A percentile compares a stretch with the other conserved stretches of the same genome.
Evolutionary conservation across 805 yeast genomes (phyloP).

Genomic region (Torulaspora microellipsoides): DNA sequence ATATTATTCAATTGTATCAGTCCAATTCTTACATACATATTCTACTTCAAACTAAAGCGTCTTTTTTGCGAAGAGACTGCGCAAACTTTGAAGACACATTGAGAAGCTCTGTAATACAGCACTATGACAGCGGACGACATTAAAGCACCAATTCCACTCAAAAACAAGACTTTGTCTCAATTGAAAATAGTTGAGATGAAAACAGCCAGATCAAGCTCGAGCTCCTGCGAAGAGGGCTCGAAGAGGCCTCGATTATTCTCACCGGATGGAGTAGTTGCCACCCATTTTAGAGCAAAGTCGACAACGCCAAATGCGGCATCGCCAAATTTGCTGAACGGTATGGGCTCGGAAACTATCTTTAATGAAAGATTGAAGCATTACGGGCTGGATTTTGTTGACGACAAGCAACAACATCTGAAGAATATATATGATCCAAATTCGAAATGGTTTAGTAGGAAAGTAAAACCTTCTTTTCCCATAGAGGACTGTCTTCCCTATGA

Average conservation of each 20-base stretch:
- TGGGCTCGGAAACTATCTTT: conserved; percentile 23
- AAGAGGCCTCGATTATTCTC: conserved; percentile 16
- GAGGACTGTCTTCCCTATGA: conserved; percentile 61
- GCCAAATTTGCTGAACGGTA: conserved; percentile 20
- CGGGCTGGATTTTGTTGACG: conserved; percentile 49
- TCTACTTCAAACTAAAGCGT: background rate
- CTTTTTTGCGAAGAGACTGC: conserved; percentile 1
- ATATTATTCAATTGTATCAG: too few relatives aligned
- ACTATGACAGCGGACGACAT: conserved; percentile 16
- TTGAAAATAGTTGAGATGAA: conserved; percentile 18
- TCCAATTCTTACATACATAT: too few relatives aligned
- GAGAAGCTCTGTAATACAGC: background rate
- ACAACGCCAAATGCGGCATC: conserved; percentile 24
- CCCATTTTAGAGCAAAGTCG: conserved; percentile 16
- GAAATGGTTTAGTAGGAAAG: conserved; percentile 38
- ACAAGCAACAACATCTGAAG: conserved; percentile 32
- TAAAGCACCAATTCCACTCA: conserved; percentile 29
- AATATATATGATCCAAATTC: conserved; percentile 35
- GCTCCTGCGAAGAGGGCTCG: conserved; percentile 14
- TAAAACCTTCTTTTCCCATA: conserved; percentile 33
- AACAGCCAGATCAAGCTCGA: conserved; percentile 18
- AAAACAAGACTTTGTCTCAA: conserved; percentile 17
- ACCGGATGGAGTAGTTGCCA: conserved; percentile 5
- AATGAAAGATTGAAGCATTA: conserved; percentile 38
- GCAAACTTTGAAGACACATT: background rate